Evolutionary conservation across 495 filamentous ascomycete species (phyloP).

Genomic region (Chaetomium tenue): DNA sequence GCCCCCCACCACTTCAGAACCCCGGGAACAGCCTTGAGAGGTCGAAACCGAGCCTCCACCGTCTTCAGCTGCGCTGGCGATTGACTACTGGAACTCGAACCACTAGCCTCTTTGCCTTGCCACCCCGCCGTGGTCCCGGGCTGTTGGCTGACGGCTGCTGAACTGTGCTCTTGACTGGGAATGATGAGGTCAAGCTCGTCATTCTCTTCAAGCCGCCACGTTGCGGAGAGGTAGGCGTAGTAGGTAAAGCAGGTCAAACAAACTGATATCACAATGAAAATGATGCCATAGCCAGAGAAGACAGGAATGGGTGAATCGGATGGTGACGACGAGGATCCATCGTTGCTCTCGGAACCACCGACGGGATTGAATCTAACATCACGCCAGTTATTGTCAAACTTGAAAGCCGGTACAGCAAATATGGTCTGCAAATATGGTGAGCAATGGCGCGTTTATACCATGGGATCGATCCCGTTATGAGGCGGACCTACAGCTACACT

Average conservation of each 20-base stretch:
- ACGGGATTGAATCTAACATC: not conserved
- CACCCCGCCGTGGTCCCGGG: not conserved
- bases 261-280: not conserved
- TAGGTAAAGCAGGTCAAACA: not conserved
- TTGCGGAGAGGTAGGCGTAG: not conserved
- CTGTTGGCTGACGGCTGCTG: too few relatives aligned
- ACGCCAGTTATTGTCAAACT: constrained; percentile 14
- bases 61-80: too few relatives aligned
- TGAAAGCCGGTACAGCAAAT: constrained; percentile 20
- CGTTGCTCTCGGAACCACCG: not conserved
- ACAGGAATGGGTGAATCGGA: not conserved
- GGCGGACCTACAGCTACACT: constrained; percentile 22
- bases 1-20: too few relatives aligned
- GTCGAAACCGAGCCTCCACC: too few relatives aligned
- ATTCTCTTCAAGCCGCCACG: not conserved
- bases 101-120: not conserved
- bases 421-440: constrained; percentile 11
- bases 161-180: too few relatives aligned
- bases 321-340: not conserved
- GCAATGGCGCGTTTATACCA: not conserved
- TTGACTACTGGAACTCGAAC: too few relatives aligned
- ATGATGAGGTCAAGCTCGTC: not conserved
- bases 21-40: too few relatives aligned
- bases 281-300: constrained; percentile 2
- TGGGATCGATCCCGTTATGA: not conserved